These are phyloP conservation scores for Mortierella sp. DNA, from an alignment of 371 early-diverging fungal species.

Conservation along the genomic window DNA sequence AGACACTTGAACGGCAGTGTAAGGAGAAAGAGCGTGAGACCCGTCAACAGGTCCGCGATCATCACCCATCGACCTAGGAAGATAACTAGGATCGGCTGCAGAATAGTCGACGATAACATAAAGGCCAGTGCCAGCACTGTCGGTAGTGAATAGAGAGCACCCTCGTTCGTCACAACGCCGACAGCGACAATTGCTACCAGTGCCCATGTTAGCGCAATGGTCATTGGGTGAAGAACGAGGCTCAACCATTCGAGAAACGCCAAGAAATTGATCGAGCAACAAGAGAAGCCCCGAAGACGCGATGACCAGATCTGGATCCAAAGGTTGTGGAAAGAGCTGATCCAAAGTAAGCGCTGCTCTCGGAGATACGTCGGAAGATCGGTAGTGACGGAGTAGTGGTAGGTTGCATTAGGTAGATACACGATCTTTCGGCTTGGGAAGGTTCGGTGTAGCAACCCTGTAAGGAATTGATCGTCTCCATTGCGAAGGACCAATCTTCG, in stretches of 20 bases:
- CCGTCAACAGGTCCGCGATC: constrained; percentile 82
- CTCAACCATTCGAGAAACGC: constrained; percentile 94
- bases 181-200: constrained; percentile 6
- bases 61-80: constrained; percentile 36
- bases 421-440: constrained; percentile 92
- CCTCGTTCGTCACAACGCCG: constrained; percentile 11
- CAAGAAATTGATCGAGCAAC: constrained; percentile 96
- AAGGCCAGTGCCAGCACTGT: constrained; percentile 75
- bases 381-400: constrained; percentile 90
- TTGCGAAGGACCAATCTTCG: constrained; percentile 97
- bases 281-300: constrained; percentile 94
- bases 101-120: constrained; percentile 76
- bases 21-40: constrained; percentile 90
- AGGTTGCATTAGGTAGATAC: constrained; percentile 93
- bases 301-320: constrained; percentile 52
- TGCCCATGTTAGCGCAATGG: constrained; percentile 59
- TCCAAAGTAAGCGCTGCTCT: constrained; percentile 90
- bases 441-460: constrained; percentile 96
- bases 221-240: constrained; percentile 92
- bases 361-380: constrained; percentile 81
- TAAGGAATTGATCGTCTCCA: constrained; percentile 95
- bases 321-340: constrained; percentile 66
- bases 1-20: constrained; percentile 94
- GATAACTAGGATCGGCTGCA: constrained; percentile 84
- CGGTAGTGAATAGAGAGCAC: constrained; percentile 21